phyloP scores from a whole-genome alignment of 176 grass and related monocot species.

The Carex littledalei region DNA sequence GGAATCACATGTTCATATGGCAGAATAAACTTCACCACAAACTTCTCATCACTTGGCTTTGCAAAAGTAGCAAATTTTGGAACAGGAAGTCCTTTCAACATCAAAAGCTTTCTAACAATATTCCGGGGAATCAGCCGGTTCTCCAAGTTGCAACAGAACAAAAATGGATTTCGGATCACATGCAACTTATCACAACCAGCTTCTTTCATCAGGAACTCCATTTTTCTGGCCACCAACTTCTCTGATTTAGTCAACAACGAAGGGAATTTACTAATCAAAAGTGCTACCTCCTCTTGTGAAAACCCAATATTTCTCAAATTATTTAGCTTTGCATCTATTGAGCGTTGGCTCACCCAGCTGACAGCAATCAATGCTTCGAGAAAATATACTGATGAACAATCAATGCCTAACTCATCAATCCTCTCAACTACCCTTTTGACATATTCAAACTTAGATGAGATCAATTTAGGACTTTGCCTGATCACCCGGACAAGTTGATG shows the following conservation, averaged over 20 bases:
- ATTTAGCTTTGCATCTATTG: background rate
- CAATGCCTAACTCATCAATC: background rate
- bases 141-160: slow-evolving; percentile 37
- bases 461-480: background rate
- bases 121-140: slow-evolving; percentile 44
- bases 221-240: background rate
- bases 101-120: slow-evolving; percentile 26
- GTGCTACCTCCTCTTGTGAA: background rate
- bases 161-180: slow-evolving; percentile 17
- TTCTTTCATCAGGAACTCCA: slow-evolving; percentile 38
- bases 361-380: background rate
- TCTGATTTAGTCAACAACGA: background rate
- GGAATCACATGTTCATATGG: background rate
- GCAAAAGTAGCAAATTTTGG: background rate
- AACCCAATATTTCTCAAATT: background rate
- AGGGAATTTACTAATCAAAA: background rate
- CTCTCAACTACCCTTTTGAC: background rate
- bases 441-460: background rate
- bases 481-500: slow-evolving; percentile 4
- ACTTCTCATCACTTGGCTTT: background rate
- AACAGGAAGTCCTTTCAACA: slow-evolving; percentile 31
- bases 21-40: background rate
- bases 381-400: background rate
- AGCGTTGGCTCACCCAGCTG: background rate
- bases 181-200: background rate